phyloP scores from a whole-genome alignment of 2,329 filamentous ascomycete genomes.

The Elsinoe ampelina region DNA sequence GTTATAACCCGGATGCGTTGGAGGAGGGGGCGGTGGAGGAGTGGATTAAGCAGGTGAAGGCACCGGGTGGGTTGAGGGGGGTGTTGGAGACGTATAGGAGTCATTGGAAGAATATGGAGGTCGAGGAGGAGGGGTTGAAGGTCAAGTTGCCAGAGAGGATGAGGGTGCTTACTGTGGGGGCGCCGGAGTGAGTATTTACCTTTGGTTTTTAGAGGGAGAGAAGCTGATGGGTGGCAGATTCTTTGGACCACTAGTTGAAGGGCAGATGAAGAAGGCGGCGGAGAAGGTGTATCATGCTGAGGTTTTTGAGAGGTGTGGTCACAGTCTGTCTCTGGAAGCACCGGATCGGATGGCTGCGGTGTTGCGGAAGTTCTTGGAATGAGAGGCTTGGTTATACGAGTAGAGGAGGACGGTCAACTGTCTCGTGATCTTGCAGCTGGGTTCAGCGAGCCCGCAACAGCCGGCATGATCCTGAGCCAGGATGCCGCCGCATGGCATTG shows the following conservation, averaged over 20 bases:
- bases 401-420: too few relatives aligned
- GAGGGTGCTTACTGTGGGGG: slow-evolving; percentile 28
- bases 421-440: too few relatives aligned
- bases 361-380: slow-evolving; percentile 8
- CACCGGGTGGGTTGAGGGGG: slow-evolving; percentile 26
- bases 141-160: slow-evolving; percentile 24
- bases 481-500: too few relatives aligned
- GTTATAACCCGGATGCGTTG: slow-evolving; percentile 31
- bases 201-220: not conserved
- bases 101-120: slow-evolving; percentile 27
- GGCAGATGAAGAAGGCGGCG: slow-evolving; percentile 25
- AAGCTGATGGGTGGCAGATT: slow-evolving; percentile 16
- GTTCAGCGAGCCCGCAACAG: not conserved
- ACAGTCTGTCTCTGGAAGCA: slow-evolving; percentile 29
- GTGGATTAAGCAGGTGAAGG: slow-evolving; percentile 27
- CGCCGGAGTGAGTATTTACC: slow-evolving; percentile 21
- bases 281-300: slow-evolving; percentile 24
- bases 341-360: slow-evolving; percentile 22
- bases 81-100: slow-evolving; percentile 29
- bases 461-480: not conserved
- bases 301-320: slow-evolving; percentile 29
- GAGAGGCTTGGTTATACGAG: not conserved
- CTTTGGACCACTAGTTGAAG: slow-evolving; percentile 27
- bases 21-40: slow-evolving; percentile 27
- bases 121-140: slow-evolving; percentile 24